Evolutionary conservation across 305 asterid species (phyloP).

Genomic region (Solanum aculeatissimum): DNA sequence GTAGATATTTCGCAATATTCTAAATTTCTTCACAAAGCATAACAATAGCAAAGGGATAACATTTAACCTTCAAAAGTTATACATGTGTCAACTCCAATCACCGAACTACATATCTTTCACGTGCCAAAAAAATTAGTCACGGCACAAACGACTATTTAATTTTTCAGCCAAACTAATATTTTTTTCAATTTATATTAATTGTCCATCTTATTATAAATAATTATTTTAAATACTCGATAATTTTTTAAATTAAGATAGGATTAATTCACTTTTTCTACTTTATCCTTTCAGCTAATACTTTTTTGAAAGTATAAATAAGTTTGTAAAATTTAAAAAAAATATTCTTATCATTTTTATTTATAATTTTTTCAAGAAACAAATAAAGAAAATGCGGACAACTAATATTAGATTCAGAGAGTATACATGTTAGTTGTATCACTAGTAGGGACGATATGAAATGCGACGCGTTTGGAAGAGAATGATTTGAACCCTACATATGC

Average conservation of each 20-base stretch:
- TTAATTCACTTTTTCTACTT: no score
- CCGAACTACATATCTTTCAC: background rate
- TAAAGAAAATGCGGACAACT: no score
- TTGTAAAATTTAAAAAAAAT: no score
- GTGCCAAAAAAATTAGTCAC: background rate
- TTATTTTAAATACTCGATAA: no score
- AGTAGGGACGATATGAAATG: background rate
- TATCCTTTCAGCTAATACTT: no score
- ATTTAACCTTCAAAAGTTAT: background rate
- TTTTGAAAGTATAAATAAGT: no score
- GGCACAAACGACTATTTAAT: background rate
- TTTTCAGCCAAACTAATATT: background rate
- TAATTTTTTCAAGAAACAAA: no score
- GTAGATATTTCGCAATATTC: background rate
- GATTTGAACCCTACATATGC: background rate
- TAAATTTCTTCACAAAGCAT: background rate
- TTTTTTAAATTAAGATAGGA: no score
- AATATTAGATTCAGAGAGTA: no score
- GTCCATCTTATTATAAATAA: background rate
- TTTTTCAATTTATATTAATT: background rate
- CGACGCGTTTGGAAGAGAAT: background rate
- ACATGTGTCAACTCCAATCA: background rate
- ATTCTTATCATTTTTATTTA: background rate
- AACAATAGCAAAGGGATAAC: background rate
- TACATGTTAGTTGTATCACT: background rate